A percentile compares a stretch with the other conserved stretches of the same genome.
phyloP scores from a whole-genome alignment of 1,139 yeast species.

The Dujonia santamariae region DNA sequence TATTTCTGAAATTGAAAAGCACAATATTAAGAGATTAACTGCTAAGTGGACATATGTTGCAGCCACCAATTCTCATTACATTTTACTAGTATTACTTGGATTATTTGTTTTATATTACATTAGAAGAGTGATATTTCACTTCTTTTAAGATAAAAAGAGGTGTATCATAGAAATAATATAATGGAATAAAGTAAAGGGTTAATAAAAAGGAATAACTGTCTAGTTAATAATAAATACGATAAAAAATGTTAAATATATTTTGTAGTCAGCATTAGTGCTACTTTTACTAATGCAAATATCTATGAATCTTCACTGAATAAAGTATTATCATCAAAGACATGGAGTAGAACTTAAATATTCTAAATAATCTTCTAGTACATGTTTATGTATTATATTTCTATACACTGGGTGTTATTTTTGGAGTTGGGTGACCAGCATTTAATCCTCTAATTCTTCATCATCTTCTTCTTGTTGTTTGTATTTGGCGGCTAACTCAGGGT shows the following conservation, averaged over 20 bases:
- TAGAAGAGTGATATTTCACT: constrained; percentile 20
- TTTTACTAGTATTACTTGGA: constrained; percentile 22
- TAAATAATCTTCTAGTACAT: not conserved
- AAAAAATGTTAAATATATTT: too few relatives aligned
- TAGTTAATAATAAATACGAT: too few relatives aligned
- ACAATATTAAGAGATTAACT: constrained; percentile 56
- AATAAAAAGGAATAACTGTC: not conserved
- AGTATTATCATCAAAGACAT: not conserved
- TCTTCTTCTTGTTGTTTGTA: constrained; percentile 11
- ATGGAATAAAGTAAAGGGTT: not conserved
- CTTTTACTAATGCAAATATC: too few relatives aligned
- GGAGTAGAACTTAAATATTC: not conserved
- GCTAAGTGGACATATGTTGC: constrained; percentile 56
- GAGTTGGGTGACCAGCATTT: too few relatives aligned
- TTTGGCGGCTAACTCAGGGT: constrained; percentile 17
- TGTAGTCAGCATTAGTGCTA: too few relatives aligned
- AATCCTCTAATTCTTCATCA: constrained; percentile 13
- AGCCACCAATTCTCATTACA: constrained; percentile 47
- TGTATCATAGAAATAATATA: not conserved
- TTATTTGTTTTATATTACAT: constrained; percentile 25
- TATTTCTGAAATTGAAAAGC: constrained; percentile 62
- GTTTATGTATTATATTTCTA: not conserved
- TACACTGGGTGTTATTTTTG: too few relatives aligned
- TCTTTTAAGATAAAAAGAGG: constrained; percentile 10
- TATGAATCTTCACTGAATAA: too few relatives aligned